phyloP scores from a whole-genome alignment of 768 basidiomycete genomes.

The Collybiopsis luxurians region DNA sequence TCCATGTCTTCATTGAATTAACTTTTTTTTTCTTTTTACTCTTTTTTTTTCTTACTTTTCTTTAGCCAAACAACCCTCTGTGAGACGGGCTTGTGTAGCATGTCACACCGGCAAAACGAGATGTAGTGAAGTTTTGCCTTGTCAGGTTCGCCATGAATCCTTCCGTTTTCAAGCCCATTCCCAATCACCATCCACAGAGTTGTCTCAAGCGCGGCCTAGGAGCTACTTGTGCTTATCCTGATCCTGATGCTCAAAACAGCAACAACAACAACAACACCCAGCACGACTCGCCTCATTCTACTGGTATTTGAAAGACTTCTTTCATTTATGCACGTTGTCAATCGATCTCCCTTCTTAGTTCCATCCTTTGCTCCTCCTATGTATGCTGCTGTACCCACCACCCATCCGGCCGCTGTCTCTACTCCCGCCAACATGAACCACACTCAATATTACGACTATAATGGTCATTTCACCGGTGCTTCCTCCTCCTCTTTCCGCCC shows the following conservation, averaged over 20 bases:
- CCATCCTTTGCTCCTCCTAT: slow-evolving; percentile 42
- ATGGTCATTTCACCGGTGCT: slow-evolving; percentile 61
- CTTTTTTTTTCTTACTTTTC: slow-evolving; percentile 10
- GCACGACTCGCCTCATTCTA: slow-evolving; percentile 25
- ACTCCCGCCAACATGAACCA: slow-evolving; percentile 45
- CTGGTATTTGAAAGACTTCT: slow-evolving; percentile 9
- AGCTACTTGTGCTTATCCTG: slow-evolving; percentile 69
- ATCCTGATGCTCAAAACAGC: slow-evolving; percentile 57
- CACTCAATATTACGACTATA: slow-evolving; percentile 80
- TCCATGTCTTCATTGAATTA: slow-evolving; percentile 7
- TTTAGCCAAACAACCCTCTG: slow-evolving; percentile 84
- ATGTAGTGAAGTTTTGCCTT: slow-evolving; percentile 79
- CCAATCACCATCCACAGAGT: slow-evolving; percentile 42
- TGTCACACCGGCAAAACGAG: slow-evolving; percentile 84
- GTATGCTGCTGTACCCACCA: slow-evolving; percentile 39
- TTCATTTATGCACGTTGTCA: slow-evolving; percentile 12
- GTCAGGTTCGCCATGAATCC: slow-evolving; percentile 50
- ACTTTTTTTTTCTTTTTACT: background rate
- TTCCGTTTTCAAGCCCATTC: background rate
- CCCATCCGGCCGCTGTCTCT: slow-evolving; percentile 22
- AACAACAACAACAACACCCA: slow-evolving; percentile 27
- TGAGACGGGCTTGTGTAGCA: slow-evolving; percentile 75
- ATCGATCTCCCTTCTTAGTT: slow-evolving; percentile 29
- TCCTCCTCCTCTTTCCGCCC: slow-evolving; percentile 80
- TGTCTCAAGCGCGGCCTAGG: slow-evolving; percentile 81